Evolutionary conservation across 805 yeast species (phyloP).

Genomic region (Cyberlindnera maritima): DNA sequence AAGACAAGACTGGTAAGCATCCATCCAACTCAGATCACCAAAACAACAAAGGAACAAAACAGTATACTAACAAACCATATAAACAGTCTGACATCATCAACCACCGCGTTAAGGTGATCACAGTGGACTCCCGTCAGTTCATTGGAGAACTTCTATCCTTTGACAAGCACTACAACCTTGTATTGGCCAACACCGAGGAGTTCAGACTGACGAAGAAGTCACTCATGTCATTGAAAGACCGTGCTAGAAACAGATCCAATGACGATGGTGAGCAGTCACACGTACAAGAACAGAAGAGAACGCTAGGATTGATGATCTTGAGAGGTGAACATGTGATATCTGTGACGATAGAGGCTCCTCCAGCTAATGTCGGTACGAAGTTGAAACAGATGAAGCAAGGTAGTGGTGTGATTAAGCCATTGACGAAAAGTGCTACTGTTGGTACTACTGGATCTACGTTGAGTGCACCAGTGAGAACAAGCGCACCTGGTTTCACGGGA

Average conservation of each 20-base stretch:
- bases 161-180: slow-evolving; percentile 86
- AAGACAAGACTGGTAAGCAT: slow-evolving; percentile 43
- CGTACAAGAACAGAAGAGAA: slow-evolving; percentile 64
- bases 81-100: slow-evolving; percentile 62
- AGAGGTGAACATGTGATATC: slow-evolving; percentile 88
- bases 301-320: slow-evolving; percentile 75
- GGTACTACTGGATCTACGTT: slow-evolving; percentile 8
- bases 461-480: slow-evolving; percentile 27
- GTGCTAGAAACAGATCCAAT: slow-evolving; percentile 32
- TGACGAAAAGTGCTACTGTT: slow-evolving; percentile 7
- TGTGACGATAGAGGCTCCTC: slow-evolving; percentile 31
- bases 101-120: slow-evolving; percentile 67
- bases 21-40: background rate
- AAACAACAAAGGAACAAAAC: background rate
- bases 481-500: slow-evolving; percentile 31
- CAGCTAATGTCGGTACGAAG: slow-evolving; percentile 22
- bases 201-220: slow-evolving; percentile 70
- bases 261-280: slow-evolving; percentile 33
- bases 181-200: slow-evolving; percentile 82
- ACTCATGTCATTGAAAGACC: slow-evolving; percentile 31
- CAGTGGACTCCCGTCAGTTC: slow-evolving; percentile 75
- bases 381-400: slow-evolving; percentile 28
- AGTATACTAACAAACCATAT: slow-evolving; percentile 8
- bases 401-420: slow-evolving; percentile 31
- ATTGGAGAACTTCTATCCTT: slow-evolving; percentile 83